Evolutionary conservation across 345 rosid species (phyloP), one percentile per base, ranked within the genome.

Genomic region (Gossypium bickii): DNA sequence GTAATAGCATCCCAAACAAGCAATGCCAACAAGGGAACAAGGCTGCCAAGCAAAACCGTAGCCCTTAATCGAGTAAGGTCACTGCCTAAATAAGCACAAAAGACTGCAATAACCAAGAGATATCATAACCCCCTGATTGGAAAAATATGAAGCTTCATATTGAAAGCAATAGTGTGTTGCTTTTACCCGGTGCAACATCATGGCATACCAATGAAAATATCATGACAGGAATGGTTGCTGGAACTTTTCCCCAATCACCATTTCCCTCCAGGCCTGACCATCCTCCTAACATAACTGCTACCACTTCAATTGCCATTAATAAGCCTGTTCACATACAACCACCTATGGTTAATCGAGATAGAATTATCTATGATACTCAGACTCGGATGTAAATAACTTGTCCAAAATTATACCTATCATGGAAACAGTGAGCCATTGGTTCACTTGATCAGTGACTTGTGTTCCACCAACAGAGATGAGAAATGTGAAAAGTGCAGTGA

Each of bases 161-260:
- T 74, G 41, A 3, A 55, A 53, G 55, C 22, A 67, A 22, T 12
- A 34, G 20, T 8, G 10, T 12, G 24, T 56, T 20, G 53, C 62
- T 20, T 45, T 79, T 85, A 86, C 92, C 90, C 2, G 94, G 90
- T 58, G 81, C 80, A 17, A 82, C 48, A 71, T 88, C 94, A 64
- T 89, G 94, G 75, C 88, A 86, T 3, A 86, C 92, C 79, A 88
- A 75, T 22, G 90, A 82, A 74, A 89, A 89, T 71, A 89, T 81
- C 74, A 89, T 80, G 45, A 88, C 90, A 4, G 90, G 92, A 76
- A 88, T 68, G 20, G 85, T 80, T n/a, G 79, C 82, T 5, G 90
- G 87, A 72, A 88, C 89, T 58, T 84, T 80, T 67, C 84, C 87
- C 92, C 94, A 88, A 64, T 86, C 74, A 2, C 85, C 82, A 52